Percentiles rank a stretch among this genome's conserved stretches.
phyloP scores from a whole-genome alignment of 2,329 filamentous ascomycete species.

The Sclerotinia minor region DNA sequence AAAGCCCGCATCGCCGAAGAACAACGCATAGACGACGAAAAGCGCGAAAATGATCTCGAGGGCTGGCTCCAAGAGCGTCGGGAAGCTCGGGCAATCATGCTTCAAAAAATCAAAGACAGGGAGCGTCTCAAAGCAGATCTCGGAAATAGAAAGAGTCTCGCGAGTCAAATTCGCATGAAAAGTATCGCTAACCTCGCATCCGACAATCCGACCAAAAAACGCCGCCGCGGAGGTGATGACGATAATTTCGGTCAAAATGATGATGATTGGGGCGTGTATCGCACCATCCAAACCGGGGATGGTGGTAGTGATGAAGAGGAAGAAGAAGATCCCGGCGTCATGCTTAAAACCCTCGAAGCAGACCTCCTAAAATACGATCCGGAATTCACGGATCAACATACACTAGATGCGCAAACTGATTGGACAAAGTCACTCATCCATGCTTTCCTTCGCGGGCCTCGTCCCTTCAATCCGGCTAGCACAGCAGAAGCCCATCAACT shows the following conservation, averaged over 20 bases:
- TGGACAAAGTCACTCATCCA: slow-evolving; percentile 93
- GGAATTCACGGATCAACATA: slow-evolving; percentile 87
- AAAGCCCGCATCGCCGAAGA: slow-evolving; percentile 82
- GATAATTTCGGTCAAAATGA: slow-evolving; percentile 97
- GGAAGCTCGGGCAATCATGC: slow-evolving; percentile 64
- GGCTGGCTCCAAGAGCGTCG: slow-evolving; percentile 84
- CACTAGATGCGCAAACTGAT: slow-evolving; percentile 86
- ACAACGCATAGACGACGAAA: slow-evolving; percentile 78
- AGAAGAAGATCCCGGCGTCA: slow-evolving; percentile 78
- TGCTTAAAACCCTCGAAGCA: slow-evolving; percentile 74
- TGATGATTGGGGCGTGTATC: slow-evolving; percentile 96
- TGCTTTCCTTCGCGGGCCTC: slow-evolving; percentile 83
- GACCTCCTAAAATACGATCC: slow-evolving; percentile 86
- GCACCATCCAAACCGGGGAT: slow-evolving; percentile 83
- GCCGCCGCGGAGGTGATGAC: slow-evolving; percentile 83
- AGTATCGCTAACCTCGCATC: slow-evolving; percentile 93
- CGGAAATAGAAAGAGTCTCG: slow-evolving; percentile 93
- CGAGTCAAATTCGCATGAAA: slow-evolving; percentile 97
- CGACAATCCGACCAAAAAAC: slow-evolving; percentile 80
- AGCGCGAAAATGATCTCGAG: slow-evolving; percentile 80
- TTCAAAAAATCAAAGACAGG: slow-evolving; percentile 88
- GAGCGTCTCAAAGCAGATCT: slow-evolving; percentile 92
- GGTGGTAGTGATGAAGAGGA: slow-evolving; percentile 87
- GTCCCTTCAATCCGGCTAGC: slow-evolving; percentile 78
- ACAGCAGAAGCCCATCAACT: slow-evolving; percentile 83